These are phyloP conservation scores for Aleurites moluccanus DNA, from an alignment of 441 rosid genomes.

Conservation along the genomic window DNA sequence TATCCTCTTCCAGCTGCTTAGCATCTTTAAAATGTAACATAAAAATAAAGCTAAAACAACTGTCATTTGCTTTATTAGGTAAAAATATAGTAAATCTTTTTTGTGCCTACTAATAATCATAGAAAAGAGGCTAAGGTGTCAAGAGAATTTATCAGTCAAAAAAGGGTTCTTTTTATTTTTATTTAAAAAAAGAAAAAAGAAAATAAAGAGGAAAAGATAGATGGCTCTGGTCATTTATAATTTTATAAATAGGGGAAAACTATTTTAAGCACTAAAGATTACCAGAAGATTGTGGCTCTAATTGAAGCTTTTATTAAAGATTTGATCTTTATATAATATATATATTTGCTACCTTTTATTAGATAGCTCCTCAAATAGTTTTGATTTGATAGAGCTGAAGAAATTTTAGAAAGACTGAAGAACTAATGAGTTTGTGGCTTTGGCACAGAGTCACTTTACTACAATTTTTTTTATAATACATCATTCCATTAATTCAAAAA, in stretches of 20 bases:
- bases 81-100: constrained; percentile 18
- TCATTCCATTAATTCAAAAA: constrained; percentile 5
- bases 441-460: neutral
- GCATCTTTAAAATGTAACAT: constrained; percentile 30
- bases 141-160: constrained; percentile 25
- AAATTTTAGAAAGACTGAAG: neutral
- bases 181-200: neutral
- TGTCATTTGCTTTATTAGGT: constrained; percentile 49
- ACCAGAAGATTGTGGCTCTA: constrained; percentile 18
- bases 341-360: too few species aligned
- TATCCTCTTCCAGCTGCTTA: constrained; percentile 52
- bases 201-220: constrained; percentile 20
- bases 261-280: constrained; percentile 32
- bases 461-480: too few species aligned
- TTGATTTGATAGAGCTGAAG: constrained; percentile 34
- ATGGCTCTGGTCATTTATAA: constrained; percentile 24
- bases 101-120: constrained; percentile 22
- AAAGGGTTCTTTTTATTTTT: constrained; percentile 20
- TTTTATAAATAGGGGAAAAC: constrained; percentile 17
- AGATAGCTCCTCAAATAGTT: neutral
- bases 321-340: neutral
- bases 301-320: constrained; percentile 13
- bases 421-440: neutral
- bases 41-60: constrained; percentile 42
- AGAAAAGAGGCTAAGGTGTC: constrained; percentile 25